These are phyloP conservation scores for Trichomonascaceae sp. DNA, from an alignment of 1,139 yeast genomes.

Conservation along the genomic window DNA sequence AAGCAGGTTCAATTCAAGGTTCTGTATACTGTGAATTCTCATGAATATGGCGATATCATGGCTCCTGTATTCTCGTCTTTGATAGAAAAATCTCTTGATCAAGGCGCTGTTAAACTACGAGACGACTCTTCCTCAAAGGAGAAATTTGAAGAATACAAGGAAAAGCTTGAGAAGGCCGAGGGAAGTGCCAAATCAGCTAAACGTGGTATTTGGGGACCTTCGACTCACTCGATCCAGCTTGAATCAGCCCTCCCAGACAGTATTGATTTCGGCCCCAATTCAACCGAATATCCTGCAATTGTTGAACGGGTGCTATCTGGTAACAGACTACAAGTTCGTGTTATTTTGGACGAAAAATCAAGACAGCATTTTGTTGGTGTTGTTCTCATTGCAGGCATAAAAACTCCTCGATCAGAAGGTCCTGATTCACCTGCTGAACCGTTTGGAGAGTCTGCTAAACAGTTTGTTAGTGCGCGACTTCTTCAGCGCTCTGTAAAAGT, in stretches of 20 bases:
- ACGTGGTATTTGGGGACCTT: slow-evolving; percentile 51
- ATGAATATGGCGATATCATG: slow-evolving; percentile 68
- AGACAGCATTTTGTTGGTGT: slow-evolving; percentile 48
- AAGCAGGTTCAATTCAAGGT: slow-evolving; percentile 60
- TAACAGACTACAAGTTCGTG: slow-evolving; percentile 60
- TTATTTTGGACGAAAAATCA: slow-evolving; percentile 39
- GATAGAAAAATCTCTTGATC: slow-evolving; percentile 48
- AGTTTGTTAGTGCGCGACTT: slow-evolving; percentile 60
- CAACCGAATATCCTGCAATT: slow-evolving; percentile 46
- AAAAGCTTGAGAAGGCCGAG: slow-evolving; percentile 40
- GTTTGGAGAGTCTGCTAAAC: slow-evolving; percentile 61
- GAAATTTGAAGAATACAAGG: slow-evolving; percentile 33
- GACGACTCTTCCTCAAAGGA: slow-evolving; percentile 41
- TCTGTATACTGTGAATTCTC: slow-evolving; percentile 46
- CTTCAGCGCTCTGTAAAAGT: slow-evolving; percentile 59
- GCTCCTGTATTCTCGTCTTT: slow-evolving; percentile 61
- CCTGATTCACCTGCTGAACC: slow-evolving; percentile 39
- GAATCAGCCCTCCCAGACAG: slow-evolving; percentile 34
- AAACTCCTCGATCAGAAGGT: slow-evolving; percentile 60
- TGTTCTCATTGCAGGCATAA: slow-evolving; percentile 65
- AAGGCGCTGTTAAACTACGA: slow-evolving; percentile 60
- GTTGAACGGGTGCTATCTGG: slow-evolving; percentile 76
- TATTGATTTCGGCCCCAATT: slow-evolving; percentile 12
- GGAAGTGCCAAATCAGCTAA: slow-evolving; percentile 44
- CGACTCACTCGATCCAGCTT: slow-evolving; percentile 28